These are phyloP conservation scores for Chrysoporthe austroafricana DNA, from an alignment of 2,329 filamentous ascomycete genomes.

Conservation along the genomic window DNA sequence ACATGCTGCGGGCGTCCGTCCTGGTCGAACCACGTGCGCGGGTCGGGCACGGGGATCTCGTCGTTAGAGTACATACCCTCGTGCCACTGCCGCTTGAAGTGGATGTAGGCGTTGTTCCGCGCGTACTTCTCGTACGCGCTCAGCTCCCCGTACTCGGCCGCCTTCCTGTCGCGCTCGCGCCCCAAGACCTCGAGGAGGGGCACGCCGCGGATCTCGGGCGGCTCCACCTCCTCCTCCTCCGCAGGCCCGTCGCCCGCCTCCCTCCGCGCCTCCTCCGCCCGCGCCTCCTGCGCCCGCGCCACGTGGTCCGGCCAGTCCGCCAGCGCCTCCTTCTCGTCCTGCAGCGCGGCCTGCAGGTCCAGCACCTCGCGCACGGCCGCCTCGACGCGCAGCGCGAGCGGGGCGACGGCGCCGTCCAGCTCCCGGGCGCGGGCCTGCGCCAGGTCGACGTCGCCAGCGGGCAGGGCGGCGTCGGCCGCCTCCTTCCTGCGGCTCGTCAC, in stretches of 20 bases:
- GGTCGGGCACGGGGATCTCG: conserved; percentile 55
- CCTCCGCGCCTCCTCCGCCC: conserved; percentile 33
- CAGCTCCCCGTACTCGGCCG: conserved; percentile 47
- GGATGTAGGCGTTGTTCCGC: conserved; percentile 60
- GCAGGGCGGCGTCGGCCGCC: not conserved
- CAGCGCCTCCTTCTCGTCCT: conserved; percentile 51
- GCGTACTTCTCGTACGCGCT: conserved; percentile 54
- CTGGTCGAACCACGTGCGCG: conserved; percentile 57
- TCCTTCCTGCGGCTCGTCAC: conserved; percentile 34
- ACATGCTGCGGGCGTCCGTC: conserved; percentile 44
- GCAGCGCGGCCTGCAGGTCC: conserved; percentile 52
- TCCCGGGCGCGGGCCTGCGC: conserved; percentile 30
- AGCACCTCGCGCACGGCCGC: conserved; percentile 51
- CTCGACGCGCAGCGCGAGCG: conserved; percentile 51
- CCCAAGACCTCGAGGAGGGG: conserved; percentile 37
- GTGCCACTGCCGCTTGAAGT: conserved; percentile 64
- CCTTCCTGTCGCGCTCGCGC: conserved; percentile 42
- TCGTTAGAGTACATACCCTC: conserved; percentile 54
- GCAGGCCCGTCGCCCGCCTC: conserved; percentile 31
- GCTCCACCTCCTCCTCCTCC: not conserved
- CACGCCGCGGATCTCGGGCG: conserved; percentile 18
- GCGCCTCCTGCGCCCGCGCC: conserved; percentile 33
- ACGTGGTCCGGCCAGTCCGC: conserved; percentile 40
- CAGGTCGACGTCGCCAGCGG: conserved; percentile 3
- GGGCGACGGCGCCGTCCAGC: conserved; percentile 46